Conservation (phyloP, 352 stramenopile genomes). For the Hyaloperonospora arabidopsidis region DNA sequence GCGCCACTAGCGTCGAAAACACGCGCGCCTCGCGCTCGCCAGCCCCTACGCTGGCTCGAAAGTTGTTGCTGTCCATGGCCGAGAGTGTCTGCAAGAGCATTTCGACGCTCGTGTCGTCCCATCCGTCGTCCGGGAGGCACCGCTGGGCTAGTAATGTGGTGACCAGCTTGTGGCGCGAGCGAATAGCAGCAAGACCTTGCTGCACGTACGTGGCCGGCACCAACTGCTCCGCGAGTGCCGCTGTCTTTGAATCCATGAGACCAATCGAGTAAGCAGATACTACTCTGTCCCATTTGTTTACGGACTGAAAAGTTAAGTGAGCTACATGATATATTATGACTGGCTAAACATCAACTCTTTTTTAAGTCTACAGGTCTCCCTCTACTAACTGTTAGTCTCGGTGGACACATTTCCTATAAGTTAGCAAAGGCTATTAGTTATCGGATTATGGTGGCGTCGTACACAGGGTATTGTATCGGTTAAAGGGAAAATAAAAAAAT, state of each 20-base stretch:
- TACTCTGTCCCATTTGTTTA: too few species aligned
- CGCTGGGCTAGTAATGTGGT: conserved; percentile 78
- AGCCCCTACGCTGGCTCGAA: conserved; percentile 85
- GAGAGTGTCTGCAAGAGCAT: conserved; percentile 80
- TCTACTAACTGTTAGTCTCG: too few species aligned
- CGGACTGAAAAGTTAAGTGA: too few species aligned
- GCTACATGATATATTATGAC: too few species aligned
- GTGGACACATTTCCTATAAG: too few species aligned
- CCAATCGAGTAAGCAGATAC: too few species aligned
- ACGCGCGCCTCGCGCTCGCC: conserved; percentile 96
- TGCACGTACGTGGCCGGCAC: conserved; percentile 65
- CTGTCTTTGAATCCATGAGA: conserved; percentile 51
- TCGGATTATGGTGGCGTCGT: too few species aligned
- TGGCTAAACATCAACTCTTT: too few species aligned
- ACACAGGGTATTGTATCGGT: too few species aligned
- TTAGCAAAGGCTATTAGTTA: too few species aligned
- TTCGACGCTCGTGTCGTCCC: conserved; percentile 86
- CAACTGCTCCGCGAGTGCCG: conserved; percentile 42
- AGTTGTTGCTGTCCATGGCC: conserved; percentile 94
- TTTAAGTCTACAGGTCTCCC: too few species aligned
- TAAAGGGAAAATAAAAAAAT: too few species aligned
- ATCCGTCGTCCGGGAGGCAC: conserved; percentile 78
- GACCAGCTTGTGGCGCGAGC: conserved; percentile 57
- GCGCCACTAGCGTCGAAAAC: conserved; percentile 59
- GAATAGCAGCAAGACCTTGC: conserved; percentile 65